Base-by-base conservation (phyloP, 2,329 filamentous ascomycete genomes). In the Venturiaceae sp. region DNA sequence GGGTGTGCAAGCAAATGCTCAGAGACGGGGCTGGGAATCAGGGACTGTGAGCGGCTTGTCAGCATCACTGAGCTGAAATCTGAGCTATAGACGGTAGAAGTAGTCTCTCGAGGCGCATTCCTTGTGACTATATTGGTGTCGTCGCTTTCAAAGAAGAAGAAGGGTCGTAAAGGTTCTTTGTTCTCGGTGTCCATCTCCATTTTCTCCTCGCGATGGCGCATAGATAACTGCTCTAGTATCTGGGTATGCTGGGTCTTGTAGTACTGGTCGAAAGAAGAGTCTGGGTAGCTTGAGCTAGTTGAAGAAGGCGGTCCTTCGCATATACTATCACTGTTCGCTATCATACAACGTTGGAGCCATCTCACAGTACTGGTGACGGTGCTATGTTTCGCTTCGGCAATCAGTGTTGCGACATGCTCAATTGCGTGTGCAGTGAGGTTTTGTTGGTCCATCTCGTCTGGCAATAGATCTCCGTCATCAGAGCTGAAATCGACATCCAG, bases 141-240 rank as follows among this genome's bases (percentile, higher is more conserved):
- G 26, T 58, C 57, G 9, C 57, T 46, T n/a, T 46, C 46, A 26
- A 47, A 58, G 47, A 58, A 58, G 28, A 46, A 58, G 34, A 58
- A 54, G 26, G 57, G 57, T 28, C 57, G 46, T 6, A 32, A 23
- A 34, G 44, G 19, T 11, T 47, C 23, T 26, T 28, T 50, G 5
- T 37, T 37, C 46, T 53, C 47, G 21, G 50, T 58, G 19, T 58
- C 33, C 3, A 41, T 54, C 26, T 54, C 16, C 28, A 58, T 50
- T 26, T 21, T 26, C 6, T 52, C 55, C 11, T n/a, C 30, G n/a
- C 44, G 28, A 6, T 32, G 55, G 11, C 55, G 39, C 55, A 33
- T 34, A n/a, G 55, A 30, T 6, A 57, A 16, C 13, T 33, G 21
- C 46, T 53, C 44, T 28, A 26, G 30, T 26, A 47, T 30, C 26